These are phyloP conservation scores for Auricularia cornea DNA, from an alignment of 768 basidiomycete species.

Conservation along the genomic window DNA sequence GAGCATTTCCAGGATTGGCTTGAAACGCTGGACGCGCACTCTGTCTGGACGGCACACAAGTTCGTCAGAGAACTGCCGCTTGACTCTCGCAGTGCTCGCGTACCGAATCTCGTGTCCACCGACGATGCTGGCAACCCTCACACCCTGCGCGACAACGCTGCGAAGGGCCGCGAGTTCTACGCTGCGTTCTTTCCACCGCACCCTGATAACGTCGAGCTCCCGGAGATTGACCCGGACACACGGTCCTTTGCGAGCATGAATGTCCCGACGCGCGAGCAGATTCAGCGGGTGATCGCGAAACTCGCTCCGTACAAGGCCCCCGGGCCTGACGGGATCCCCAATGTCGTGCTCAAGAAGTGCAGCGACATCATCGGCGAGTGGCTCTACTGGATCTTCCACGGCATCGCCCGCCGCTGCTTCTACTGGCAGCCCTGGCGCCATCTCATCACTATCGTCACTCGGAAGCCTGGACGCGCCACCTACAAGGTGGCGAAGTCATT, in stretches of 20 bases:
- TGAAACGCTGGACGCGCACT: neutral
- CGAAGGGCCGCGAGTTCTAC: constrained; percentile 14
- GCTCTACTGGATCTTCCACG: neutral
- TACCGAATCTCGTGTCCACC: neutral
- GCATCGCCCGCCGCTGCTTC: neutral
- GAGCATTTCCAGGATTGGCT: neutral
- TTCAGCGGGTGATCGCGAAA: neutral
- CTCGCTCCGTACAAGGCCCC: constrained; percentile 17
- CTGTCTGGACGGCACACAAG: neutral
- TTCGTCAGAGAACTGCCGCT: neutral
- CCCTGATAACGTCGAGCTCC: neutral
- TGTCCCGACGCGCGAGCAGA: constrained; percentile 11
- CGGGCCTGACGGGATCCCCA: constrained; percentile 8
- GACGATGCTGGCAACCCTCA: neutral
- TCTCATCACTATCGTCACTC: neutral
- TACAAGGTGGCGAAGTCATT: constrained; percentile 33
- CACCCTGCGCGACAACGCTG: constrained; percentile 10
- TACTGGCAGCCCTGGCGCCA: neutral
- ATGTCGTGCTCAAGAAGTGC: constrained; percentile 3
- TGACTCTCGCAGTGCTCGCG: neutral
- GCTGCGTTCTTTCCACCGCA: constrained; percentile 19
- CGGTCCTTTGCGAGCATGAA: neutral
- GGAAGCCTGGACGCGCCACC: constrained; percentile 3
- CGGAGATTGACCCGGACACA: constrained; percentile 7
- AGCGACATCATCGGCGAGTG: neutral